Base-by-base conservation (phyloP, 2,329 filamentous ascomycete genomes). In the Arthroderma sp. region DNA sequence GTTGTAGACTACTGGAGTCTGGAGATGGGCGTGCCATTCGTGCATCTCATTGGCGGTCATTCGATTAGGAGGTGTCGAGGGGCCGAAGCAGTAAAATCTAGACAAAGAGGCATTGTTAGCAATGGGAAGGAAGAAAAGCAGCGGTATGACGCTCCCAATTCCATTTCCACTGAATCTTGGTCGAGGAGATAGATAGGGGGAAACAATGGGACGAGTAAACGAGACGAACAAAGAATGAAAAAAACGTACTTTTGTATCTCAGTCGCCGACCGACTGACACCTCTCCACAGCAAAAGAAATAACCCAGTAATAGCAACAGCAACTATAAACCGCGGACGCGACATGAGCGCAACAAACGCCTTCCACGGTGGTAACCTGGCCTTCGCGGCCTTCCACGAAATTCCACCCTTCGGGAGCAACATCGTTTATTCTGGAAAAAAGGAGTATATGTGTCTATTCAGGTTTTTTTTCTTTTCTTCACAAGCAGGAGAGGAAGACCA, bases 71-170 rank as follows among this genome's bases (percentile, higher is more conserved):
- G 91, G 78, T 70, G 93, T 95, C 27, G 83, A 78, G 9, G 91
- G 89, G 8, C 91, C 91, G 76, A 87, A 96, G 71, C 91, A 98
- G 68, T 94, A 94, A 67, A 94, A 95, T 67, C 89, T 96, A 40
- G 30, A 59, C 50, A 50, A 33, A 47, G 34, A 22, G 22, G 33
- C 36, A 40, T 45, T 27, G 38, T 39, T 39, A 39, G n/a, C 38
- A 34, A 34, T 38, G 9, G 8, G 37, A n/a, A 38, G 2, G 37
- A 38, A 38, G 22, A 9, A 38, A 8, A 27, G 3, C 38, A 46
- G 38, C 36, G 31, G 10, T 10, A 42, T 10, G 15, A 22, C 3
- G 15, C 3, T 22, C 15, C 15, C 15, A 22, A 22, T 22, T 22
- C 15, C 15, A 22, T 22, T 22, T 22, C 15, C 15, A 22, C 15